Evolutionary conservation across 2,329 filamentous ascomycete species (phyloP).

Genomic region (Penicillium sp.): DNA sequence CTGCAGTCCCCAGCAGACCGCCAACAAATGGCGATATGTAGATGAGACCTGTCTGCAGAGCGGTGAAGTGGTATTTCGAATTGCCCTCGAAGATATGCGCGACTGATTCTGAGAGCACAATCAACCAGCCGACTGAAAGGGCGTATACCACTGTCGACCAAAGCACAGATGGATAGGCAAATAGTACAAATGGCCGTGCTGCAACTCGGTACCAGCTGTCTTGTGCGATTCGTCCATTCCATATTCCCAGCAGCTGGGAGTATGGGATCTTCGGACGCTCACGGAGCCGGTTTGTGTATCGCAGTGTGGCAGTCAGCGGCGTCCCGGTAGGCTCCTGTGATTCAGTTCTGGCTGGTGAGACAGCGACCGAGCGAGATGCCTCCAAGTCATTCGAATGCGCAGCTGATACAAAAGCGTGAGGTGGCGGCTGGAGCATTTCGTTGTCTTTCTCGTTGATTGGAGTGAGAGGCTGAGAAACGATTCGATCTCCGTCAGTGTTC

Average conservation of each 20-base stretch:
- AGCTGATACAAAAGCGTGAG: constrained; percentile 3
- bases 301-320: constrained; percentile 32
- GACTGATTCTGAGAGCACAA: constrained; percentile 88
- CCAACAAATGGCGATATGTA: constrained; percentile 91
- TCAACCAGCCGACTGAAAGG: constrained; percentile 90
- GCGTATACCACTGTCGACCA: constrained; percentile 87
- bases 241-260: constrained; percentile 71
- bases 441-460: constrained; percentile 17
- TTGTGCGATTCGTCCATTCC: constrained; percentile 73
- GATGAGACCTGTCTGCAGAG: constrained; percentile 78
- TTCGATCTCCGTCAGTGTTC: constrained; percentile 2
- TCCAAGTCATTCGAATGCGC: constrained; percentile 32
- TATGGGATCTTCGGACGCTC: constrained; percentile 71
- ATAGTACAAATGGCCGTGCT: constrained; percentile 79
- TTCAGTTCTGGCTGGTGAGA: constrained; percentile 34
- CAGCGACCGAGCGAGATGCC: constrained; percentile 18
- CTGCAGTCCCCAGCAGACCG: constrained; percentile 84
- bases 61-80: constrained; percentile 74
- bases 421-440: constrained; percentile 12
- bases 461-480: constrained; percentile 1
- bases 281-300: constrained; percentile 72
- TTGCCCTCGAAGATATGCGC: constrained; percentile 73
- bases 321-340: constrained; percentile 29
- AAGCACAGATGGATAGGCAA: constrained; percentile 81
- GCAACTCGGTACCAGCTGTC: constrained; percentile 81